Evolutionary conservation across 176 grass and related monocot species (phyloP).

Genomic region (Tillandsia leiboldiana): DNA sequence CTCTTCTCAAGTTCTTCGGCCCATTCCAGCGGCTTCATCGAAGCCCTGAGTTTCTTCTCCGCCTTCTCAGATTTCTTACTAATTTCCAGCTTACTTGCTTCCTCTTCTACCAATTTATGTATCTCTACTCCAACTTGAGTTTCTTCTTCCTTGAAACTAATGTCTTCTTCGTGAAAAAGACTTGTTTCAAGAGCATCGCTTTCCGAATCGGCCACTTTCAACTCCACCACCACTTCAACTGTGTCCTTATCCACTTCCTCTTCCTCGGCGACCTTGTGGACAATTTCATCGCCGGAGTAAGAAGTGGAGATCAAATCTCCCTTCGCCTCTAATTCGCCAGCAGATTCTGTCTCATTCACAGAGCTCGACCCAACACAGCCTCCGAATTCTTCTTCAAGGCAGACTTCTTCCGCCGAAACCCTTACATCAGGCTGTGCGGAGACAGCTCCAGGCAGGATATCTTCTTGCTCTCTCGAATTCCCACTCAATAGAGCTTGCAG

Average conservation of each 20-base stretch:
- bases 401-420: not conserved
- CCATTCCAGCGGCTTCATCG: conserved; percentile 70
- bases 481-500: conserved; percentile 14
- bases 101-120: conserved; percentile 51
- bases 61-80: conserved; percentile 43
- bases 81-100: conserved; percentile 32
- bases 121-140: conserved; percentile 33
- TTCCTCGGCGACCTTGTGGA: not conserved
- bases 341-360: not conserved
- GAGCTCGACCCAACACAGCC: not conserved
- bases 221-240: conserved; percentile 18
- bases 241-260: conserved; percentile 3
- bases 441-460: not conserved
- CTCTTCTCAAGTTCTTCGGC: conserved; percentile 89
- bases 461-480: conserved; percentile 7
- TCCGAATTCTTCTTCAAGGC: not conserved
- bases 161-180: conserved; percentile 5
- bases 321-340: not conserved
- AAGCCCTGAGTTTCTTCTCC: conserved; percentile 59
- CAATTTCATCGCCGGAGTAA: conserved; percentile 6
- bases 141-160: conserved; percentile 12
- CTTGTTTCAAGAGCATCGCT: not conserved
- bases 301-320: not conserved
- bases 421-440: not conserved
- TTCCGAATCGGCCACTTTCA: conserved; percentile 6